phyloP scores from a whole-genome alignment of 108 stramenopile species.

The Stephanodiscus triporus region DNA sequence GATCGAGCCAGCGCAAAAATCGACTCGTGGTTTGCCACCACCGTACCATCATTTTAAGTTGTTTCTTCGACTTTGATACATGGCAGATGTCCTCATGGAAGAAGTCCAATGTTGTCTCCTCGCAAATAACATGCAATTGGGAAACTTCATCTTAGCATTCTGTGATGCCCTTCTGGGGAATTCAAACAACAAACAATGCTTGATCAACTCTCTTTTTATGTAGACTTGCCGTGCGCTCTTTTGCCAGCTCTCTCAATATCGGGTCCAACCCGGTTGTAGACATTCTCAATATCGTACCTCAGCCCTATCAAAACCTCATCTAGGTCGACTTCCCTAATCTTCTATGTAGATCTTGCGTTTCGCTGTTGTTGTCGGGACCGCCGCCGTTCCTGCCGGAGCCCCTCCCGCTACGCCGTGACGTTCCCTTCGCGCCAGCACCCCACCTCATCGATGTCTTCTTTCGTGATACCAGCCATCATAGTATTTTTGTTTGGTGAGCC shows the following conservation, averaged over 20 bases:
- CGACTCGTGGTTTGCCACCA: slow-evolving; percentile 20
- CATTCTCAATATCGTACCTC: slow-evolving; percentile 13
- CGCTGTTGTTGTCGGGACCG: no score
- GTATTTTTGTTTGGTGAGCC: no score
- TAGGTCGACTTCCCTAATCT: slow-evolving; percentile 13
- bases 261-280: slow-evolving; percentile 3
- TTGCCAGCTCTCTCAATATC: slow-evolving; percentile 22
- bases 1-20: slow-evolving; percentile 19
- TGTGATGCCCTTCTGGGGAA: not conserved
- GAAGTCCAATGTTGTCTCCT: not conserved
- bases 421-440: no score
- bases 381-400: no score
- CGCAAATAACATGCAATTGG: not conserved
- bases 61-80: not conserved
- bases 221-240: slow-evolving; percentile 4
- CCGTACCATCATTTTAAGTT: slow-evolving; percentile 15
- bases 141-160: slow-evolving; percentile 1
- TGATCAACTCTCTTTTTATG: slow-evolving; percentile 9
- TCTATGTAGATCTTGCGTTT: no score
- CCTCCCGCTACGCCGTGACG: no score
- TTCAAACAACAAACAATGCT: slow-evolving; percentile 16
- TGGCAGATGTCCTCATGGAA: slow-evolving; percentile 4
- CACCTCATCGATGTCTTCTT: not conserved
- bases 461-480: not conserved
- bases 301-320: slow-evolving; percentile 13